These are phyloP conservation scores for Dioscorea dumetorum DNA, from an alignment of 106 monocot species.

Conservation along the genomic window DNA sequence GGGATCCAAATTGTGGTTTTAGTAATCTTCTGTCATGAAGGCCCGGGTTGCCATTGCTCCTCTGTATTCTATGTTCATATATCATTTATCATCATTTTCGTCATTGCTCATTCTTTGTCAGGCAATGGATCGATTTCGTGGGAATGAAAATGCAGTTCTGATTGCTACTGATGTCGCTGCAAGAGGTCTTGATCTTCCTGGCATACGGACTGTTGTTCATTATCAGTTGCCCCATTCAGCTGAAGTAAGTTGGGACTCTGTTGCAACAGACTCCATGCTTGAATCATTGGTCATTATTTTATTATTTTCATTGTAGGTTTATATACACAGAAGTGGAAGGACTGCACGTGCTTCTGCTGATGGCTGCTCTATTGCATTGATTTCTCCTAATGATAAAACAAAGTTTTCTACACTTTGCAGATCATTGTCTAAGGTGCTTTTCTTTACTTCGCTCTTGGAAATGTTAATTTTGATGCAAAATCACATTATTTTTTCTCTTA, in stretches of 20 bases:
- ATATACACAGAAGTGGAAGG: no score
- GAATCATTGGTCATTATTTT: no score
- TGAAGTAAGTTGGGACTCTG: constrained; percentile 44
- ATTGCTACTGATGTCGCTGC: constrained; percentile 99
- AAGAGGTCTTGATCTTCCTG: constrained; percentile 93
- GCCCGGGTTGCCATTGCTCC: no score
- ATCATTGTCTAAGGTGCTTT: background rate
- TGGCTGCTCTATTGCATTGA: no score
- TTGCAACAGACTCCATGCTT: no score
- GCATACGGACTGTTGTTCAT: constrained; percentile 91
- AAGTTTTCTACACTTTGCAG: background rate
- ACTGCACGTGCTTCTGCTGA: no score
- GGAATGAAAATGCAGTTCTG: constrained; percentile 58
- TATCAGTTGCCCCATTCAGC: constrained; percentile 98
- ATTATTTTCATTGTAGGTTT: no score
- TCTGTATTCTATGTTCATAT: no score
- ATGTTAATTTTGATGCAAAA: background rate
- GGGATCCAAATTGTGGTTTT: no score
- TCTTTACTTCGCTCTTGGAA: background rate
- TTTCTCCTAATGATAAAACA: no score
- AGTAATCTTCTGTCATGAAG: no score
- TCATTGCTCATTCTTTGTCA: constrained; percentile 10
- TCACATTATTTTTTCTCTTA: background rate
- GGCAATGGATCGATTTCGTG: constrained; percentile 96
- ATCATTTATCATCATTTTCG: no score